phyloP scores from a whole-genome alignment of 2,329 filamentous ascomycete species.

The Aspergillus bombycis region DNA sequence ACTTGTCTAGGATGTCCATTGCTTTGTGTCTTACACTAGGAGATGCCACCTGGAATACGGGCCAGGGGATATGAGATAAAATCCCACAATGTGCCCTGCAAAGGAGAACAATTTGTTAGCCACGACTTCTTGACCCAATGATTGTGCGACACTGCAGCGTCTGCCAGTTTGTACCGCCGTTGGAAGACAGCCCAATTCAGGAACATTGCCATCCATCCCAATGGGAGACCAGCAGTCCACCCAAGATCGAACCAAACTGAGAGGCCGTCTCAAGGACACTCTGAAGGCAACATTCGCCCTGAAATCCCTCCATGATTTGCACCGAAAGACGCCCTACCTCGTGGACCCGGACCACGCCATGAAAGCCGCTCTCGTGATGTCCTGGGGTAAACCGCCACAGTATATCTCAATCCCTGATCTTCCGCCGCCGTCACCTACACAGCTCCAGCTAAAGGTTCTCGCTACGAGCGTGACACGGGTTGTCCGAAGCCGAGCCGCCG shows the following conservation, averaged over 20 bases:
- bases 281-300: background rate
- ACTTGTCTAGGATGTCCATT: no score
- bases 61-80: no score
- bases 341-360: background rate
- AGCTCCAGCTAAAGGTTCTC: slow-evolving; percentile 2
- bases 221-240: background rate
- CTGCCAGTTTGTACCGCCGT: no score
- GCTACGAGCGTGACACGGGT: background rate
- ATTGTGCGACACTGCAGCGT: no score
- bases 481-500: background rate
- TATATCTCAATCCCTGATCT: background rate
- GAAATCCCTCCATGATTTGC: background rate
- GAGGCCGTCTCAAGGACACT: background rate
- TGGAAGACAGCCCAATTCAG: no score
- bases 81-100: no score
- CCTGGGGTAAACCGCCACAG: background rate
- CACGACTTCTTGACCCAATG: no score
- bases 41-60: no score
- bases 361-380: background rate
- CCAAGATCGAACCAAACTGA: background rate
- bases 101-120: no score
- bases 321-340: background rate
- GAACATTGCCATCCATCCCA: background rate
- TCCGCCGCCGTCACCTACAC: background rate
- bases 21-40: no score